Evolutionary conservation across 1,139 yeast species (phyloP).

Genomic region (Komagataea norvegica): DNA sequence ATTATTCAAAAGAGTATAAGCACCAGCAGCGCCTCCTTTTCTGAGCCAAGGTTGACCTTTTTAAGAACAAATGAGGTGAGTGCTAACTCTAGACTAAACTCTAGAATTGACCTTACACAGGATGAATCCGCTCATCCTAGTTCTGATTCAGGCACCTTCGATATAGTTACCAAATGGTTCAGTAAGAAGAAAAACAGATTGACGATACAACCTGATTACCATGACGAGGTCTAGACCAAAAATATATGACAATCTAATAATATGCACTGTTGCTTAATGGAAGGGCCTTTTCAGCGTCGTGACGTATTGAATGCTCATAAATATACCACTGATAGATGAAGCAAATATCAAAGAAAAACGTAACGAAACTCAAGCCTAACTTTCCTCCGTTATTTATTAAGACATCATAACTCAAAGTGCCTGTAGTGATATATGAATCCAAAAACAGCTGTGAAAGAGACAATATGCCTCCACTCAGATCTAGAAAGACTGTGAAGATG

Average conservation of each 20-base stretch:
- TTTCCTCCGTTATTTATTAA: slow-evolving; percentile 31
- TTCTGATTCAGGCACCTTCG: neutral
- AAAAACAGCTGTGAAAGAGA: slow-evolving; percentile 43
- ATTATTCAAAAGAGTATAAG: slow-evolving; percentile 18
- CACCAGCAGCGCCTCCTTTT: too few relatives aligned
- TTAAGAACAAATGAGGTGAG: neutral
- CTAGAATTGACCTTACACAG: neutral
- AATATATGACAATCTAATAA: neutral
- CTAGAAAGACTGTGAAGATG: slow-evolving; percentile 44
- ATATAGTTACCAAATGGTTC: slow-evolving; percentile 3
- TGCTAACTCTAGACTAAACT: slow-evolving; percentile 3
- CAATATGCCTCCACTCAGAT: slow-evolving; percentile 49
- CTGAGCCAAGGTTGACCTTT: neutral
- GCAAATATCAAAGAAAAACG: slow-evolving; percentile 32
- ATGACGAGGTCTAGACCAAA: slow-evolving; percentile 1
- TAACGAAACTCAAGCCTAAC: slow-evolving; percentile 33
- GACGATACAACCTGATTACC: slow-evolving; percentile 1
- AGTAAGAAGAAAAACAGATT: neutral
- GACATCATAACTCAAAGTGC: slow-evolving; percentile 15
- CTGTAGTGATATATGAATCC: slow-evolving; percentile 24
- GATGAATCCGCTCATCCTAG: neutral
- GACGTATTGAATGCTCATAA: slow-evolving; percentile 5
- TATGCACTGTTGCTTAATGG: neutral
- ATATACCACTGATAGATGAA: slow-evolving; percentile 23
- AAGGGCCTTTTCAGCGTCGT: neutral